Evolutionary conservation across 2,329 filamentous ascomycete species (phyloP), one percentile per base, ranked within the genome.

Genomic region (Neonectria neomacrospora): DNA sequence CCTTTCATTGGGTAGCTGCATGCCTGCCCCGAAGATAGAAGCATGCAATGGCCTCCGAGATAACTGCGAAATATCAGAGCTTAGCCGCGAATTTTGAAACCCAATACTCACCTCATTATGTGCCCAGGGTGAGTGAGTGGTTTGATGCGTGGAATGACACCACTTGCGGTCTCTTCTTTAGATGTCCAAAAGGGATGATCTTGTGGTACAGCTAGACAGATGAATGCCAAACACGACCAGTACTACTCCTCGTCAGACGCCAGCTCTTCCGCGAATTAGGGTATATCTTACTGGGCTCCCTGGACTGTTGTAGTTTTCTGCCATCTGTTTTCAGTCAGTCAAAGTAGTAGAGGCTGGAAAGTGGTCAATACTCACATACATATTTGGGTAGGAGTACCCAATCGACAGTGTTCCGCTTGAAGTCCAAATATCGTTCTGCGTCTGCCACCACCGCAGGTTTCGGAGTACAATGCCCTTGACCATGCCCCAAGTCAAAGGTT

Each of bases 271-370:
- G 57, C 37, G 12, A 2, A 10, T 20, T 8, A 37, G 5, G 23
- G 4, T 12, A 5, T 3, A 14, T 18, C 81, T 78, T 75, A 86
- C 84, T 23, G 85, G 84, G 58, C 85, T 88, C 34, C 90, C 90
- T 0, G 92, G 91, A 10, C 90, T 93, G 77, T 94, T 94, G 79
- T 94, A 94, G 75, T 94, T 94, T 78, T 94, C 91, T 0, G 91
- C 90, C 79, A 94, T 87, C 77, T 91, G 55, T 47, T 12, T 20
- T 20, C n/a, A 52, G 41, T 70, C 23, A 69, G 52, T 47, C 12
- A 48, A 73, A 28, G 73, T 65, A 44, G 14, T 45, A 18, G 16
- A 41, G 5, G 20, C 28, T n/a, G 37, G 30, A 44, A 39, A 34
- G 45, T 37, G 37, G 26, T 12, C 51, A 45, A 61, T 72, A 82